These are phyloP conservation scores for Nelumbo lutea DNA, from an alignment of 164 flowering plant genomes.

Conservation along the genomic window DNA sequence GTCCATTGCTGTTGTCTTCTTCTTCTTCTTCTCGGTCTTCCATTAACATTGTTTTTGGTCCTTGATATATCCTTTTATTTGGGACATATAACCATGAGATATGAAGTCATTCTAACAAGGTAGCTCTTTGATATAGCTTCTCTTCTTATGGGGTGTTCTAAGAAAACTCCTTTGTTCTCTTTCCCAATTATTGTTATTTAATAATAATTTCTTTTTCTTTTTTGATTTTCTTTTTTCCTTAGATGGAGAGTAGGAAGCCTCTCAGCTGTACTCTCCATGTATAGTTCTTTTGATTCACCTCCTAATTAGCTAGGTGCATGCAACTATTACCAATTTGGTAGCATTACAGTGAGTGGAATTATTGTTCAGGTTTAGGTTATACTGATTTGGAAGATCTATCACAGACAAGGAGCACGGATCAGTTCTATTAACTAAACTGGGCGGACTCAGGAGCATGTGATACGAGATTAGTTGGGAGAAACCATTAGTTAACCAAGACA, in stretches of 20 bases:
- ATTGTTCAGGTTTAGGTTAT: not conserved
- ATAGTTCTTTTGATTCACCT: not conserved
- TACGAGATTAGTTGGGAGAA: slow-evolving; percentile 7
- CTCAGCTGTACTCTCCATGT: not conserved
- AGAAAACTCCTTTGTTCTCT: not conserved
- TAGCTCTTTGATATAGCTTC: not conserved
- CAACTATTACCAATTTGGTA: not conserved
- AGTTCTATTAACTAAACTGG: not conserved
- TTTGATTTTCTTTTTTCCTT: not conserved
- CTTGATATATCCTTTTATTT: not conserved
- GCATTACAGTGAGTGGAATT: not conserved
- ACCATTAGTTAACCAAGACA: slow-evolving; percentile 8
- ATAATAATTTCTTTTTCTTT: too few relatives aligned
- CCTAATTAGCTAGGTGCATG: not conserved
- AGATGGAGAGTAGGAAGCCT: too few relatives aligned
- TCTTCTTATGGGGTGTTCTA: not conserved
- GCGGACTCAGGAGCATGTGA: not conserved
- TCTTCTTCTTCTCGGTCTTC: not conserved
- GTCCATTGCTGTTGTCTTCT: too few relatives aligned
- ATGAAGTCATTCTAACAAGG: not conserved
- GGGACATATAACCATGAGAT: not conserved
- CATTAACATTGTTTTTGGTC: not conserved
- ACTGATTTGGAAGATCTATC: not conserved
- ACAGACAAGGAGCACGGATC: not conserved
- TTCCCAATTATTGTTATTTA: too few relatives aligned